Base-by-base conservation (phyloP, 495 filamentous ascomycete genomes). In the Echria macrotheca region DNA sequence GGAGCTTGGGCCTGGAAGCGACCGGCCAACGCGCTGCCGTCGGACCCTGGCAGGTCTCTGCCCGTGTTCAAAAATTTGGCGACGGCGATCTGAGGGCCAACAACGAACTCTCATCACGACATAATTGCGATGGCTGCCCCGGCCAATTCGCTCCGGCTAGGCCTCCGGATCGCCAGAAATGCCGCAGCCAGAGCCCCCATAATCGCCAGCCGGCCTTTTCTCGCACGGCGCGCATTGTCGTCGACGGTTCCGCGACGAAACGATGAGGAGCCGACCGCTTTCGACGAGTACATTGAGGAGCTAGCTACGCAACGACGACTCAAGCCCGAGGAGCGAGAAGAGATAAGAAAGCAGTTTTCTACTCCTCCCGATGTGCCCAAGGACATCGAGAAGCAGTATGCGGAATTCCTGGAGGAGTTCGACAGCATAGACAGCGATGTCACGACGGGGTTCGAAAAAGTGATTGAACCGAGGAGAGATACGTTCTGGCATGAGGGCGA, bases 111-210 rank as follows among this genome's bases (percentile, higher is more conserved):
- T n/a, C n/a, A n/a, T n/a, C n/a, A 44, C 41, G 44, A 50, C 47
- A 52, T 19, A 24, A 33, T 55, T 53, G 58, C 44, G 37, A 78
- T 78, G 75, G 72, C 74, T 56, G 71, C 74, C 54, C 63, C 71
- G 53, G 60, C 71, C 53, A 72, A 68, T 57, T 54, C 71, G 21
- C 60, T 77, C 54, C 73, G 74, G 56, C 58, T 75, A 24, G 68
- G 70, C 39, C 62, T 71, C 45, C 67, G 69, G 56, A 65, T 64
- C 50, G n/a, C n/a, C n/a, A n/a, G n/a, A n/a, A n/a, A n/a, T 56
- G 71, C 74, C 54, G 64, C 71, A 54, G 60, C 71, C 53, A 72
- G 67, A 56, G 53, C 71, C 19, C 60, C 76, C 54, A 72, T 73
- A 55, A 57, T 75, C 23, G 68, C 69, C 39, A 61, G 71, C 45